Conservation (phyloP, 2,329 filamentous ascomycete species). For the Alternaria rosae region DNA sequence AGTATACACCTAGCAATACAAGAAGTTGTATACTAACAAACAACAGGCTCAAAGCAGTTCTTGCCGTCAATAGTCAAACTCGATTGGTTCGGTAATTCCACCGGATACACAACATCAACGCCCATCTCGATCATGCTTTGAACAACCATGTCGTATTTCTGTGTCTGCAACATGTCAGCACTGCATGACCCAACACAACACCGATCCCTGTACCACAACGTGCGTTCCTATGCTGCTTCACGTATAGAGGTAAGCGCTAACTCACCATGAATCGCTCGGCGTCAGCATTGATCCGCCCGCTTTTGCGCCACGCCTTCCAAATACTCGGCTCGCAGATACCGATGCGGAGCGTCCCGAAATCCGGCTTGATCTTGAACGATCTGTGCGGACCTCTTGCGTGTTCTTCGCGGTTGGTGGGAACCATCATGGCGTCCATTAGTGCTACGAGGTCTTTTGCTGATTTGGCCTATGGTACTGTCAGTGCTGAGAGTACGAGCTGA, state of each 20-base stretch:
- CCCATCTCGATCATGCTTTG: constrained; percentile 47
- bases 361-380: constrained; percentile 43
- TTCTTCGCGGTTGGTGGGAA: constrained; percentile 39
- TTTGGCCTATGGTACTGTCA: constrained; percentile 35
- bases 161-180: constrained; percentile 33
- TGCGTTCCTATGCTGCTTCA: neutral
- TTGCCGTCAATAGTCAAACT: constrained; percentile 41
- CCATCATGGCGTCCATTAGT: constrained; percentile 41
- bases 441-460: constrained; percentile 47
- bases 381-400: constrained; percentile 28
- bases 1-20: neutral
- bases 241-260: constrained; percentile 5
- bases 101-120: constrained; percentile 45
- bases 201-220: neutral
- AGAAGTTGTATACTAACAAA: constrained; percentile 36
- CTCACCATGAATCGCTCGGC: constrained; percentile 49
- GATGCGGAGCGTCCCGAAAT: constrained; percentile 42
- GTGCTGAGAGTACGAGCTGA: neutral
- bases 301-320: constrained; percentile 46
- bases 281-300: constrained; percentile 44
- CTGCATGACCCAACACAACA: constrained; percentile 5
- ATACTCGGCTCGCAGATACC: constrained; percentile 48
- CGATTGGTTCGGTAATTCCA: constrained; percentile 41
- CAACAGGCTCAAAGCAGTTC: constrained; percentile 48
- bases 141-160: constrained; percentile 48